Evolutionary conservation across 371 early-diverging fungal genomes (phyloP), one percentile per base, ranked within the genome.

Genomic region (Haplosporangium sp.): DNA sequence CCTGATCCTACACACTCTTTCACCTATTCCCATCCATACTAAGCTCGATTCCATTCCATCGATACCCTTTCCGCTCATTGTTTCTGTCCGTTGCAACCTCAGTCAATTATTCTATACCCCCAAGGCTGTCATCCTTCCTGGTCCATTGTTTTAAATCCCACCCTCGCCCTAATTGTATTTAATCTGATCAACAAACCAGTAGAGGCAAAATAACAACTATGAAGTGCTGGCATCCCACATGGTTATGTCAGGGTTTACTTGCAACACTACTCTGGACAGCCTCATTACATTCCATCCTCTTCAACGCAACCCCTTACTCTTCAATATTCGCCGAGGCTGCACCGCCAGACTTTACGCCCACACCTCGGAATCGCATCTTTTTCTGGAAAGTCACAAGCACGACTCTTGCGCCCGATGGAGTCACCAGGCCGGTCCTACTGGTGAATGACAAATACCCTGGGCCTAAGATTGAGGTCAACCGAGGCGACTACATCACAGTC

Each of bases 381-480:
- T 79, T 79, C 56, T 79, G 80, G 80, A 79, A 68, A 36, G 80
- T 79, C 43, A 73, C 73, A 42, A 62, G 38, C n/a, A 64, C 69
- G 5, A 73, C 65, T 12, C 43, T 79, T 9, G 73, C 80, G 3
- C 73, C 80, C 0, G 80, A 79, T 46, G 80, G 80, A 0, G 80
- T 79, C 52, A 65, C 73, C 21, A 68, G 80, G 13, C 73, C 80
- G 18, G 73, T 73, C 54, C 38, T 81, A 45, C 76, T 77, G 7
- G 81, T 76, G 40, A 81, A 81, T 29, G 69, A 76, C 3, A 72
- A 76, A 46, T 81, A 68, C 62, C 81, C 81, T 0, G 81, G 81
- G 1, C 81, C 81, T 1, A 81, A 73, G 59, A 76, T 81, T 38
- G 81, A 81, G 29, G 81, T 72, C 43, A 73, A 76, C 54, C 67